Conservation (phyloP, 73 alveolate genomes). For the Diophrys sp. region DNA sequence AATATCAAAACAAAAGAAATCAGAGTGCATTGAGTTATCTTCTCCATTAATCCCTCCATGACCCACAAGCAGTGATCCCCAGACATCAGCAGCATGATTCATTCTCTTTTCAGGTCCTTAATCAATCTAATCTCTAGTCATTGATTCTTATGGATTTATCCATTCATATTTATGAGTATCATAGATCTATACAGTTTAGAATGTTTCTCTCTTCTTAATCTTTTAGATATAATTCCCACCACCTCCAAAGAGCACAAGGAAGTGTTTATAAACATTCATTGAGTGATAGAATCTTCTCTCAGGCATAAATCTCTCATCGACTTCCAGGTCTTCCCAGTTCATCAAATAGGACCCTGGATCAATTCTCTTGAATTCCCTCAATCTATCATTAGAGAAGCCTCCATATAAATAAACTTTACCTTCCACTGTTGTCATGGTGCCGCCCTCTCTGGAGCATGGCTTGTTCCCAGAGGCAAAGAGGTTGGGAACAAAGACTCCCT, state of each 20-base stretch:
- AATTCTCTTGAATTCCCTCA: background rate
- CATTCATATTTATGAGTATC: background rate
- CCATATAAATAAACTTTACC: background rate
- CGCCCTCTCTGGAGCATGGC: constrained; percentile 14
- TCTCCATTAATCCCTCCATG: constrained; percentile 65
- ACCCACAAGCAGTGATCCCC: constrained; percentile 34
- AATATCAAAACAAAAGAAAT: constrained; percentile 37
- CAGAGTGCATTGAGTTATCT: constrained; percentile 26
- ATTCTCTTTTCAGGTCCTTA: constrained; percentile 50
- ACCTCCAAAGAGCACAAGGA: constrained; percentile 14
- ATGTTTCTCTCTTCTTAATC: background rate
- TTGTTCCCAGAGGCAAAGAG: background rate
- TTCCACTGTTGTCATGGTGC: background rate
- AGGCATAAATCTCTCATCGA: constrained; percentile 3
- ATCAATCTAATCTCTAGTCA: constrained; percentile 12
- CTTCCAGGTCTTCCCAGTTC: background rate
- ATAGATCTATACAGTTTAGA: background rate
- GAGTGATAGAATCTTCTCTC: constrained; percentile 3
- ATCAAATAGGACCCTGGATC: background rate
- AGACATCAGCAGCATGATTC: constrained; percentile 30
- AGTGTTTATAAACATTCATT: background rate
- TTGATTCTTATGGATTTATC: background rate
- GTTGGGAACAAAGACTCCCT: background rate
- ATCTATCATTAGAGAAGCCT: constrained; percentile 4
- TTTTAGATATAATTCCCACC: constrained; percentile 2